Conservation (phyloP, 2,329 filamentous ascomycete genomes). For the Hymenoscyphus scutula region DNA sequence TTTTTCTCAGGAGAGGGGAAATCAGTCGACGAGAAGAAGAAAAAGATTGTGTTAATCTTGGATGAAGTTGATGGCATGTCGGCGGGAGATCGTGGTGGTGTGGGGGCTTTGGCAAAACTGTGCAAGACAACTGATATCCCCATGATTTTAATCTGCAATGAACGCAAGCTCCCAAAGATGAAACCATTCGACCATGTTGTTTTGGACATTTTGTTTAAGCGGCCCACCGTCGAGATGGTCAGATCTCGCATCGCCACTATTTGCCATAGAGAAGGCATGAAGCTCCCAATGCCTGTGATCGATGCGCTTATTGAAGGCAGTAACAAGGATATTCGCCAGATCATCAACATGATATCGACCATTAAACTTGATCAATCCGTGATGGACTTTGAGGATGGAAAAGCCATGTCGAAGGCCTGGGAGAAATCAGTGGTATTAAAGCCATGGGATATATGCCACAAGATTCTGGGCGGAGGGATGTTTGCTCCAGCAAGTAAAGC, state of each 20-base stretch:
- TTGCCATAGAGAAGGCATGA: slow-evolving; percentile 85
- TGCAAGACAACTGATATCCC: slow-evolving; percentile 95
- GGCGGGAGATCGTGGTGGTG: slow-evolving; percentile 90
- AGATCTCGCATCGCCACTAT: slow-evolving; percentile 92
- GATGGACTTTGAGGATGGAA: slow-evolving; percentile 82
- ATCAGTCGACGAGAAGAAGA: slow-evolving; percentile 75
- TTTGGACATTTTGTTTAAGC: slow-evolving; percentile 81
- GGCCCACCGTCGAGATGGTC: slow-evolving; percentile 88
- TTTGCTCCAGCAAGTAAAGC: slow-evolving; percentile 81
- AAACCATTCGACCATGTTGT: slow-evolving; percentile 90
- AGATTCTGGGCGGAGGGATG: slow-evolving; percentile 84
- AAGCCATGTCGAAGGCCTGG: slow-evolving; percentile 96
- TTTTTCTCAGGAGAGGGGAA: slow-evolving; percentile 86
- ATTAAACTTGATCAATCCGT: slow-evolving; percentile 80
- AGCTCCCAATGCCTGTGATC: slow-evolving; percentile 77
- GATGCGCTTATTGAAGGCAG: slow-evolving; percentile 95
- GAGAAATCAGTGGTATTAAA: slow-evolving; percentile 96
- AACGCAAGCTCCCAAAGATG: slow-evolving; percentile 92
- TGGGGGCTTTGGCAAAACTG: slow-evolving; percentile 88
- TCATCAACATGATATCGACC: slow-evolving; percentile 97
- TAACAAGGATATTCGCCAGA: slow-evolving; percentile 92
- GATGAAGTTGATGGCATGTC: slow-evolving; percentile 99
- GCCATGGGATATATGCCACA: slow-evolving; percentile 95
- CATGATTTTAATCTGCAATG: slow-evolving; percentile 97
- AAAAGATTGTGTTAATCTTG: slow-evolving; percentile 96